Conservation (phyloP, 1,284 basidiomycete species). For the Trametes hirsuta region DNA sequence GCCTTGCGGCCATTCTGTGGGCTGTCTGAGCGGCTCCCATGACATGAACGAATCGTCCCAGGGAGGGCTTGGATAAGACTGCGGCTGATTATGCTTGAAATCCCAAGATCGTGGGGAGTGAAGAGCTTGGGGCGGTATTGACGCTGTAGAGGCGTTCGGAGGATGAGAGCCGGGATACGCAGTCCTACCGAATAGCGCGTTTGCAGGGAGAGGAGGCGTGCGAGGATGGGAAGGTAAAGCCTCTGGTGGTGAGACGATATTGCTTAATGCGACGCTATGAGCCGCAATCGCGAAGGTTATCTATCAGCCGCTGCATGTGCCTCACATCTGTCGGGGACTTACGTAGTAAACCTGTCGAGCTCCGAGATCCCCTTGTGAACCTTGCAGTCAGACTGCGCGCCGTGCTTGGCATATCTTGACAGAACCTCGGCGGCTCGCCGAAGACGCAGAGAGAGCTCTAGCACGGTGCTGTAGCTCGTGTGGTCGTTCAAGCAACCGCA, state of each 20-base stretch:
- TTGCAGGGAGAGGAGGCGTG: slow-evolving; percentile 12
- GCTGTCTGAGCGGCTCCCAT: slow-evolving; percentile 43
- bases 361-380: slow-evolving; percentile 58
- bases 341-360: slow-evolving; percentile 61
- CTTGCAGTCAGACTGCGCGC: slow-evolving; percentile 47
- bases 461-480: slow-evolving; percentile 54
- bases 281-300: slow-evolving; percentile 1
- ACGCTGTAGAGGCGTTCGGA: slow-evolving; percentile 11
- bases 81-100: slow-evolving; percentile 20
- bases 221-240: slow-evolving; percentile 11
- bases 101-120: slow-evolving; percentile 38
- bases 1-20: slow-evolving; percentile 23
- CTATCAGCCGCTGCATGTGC: slow-evolving; percentile 16
- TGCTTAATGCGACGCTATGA: slow-evolving; percentile 42
- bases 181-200: slow-evolving; percentile 14
- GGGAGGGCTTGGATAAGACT: slow-evolving; percentile 32
- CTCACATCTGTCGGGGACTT: slow-evolving; percentile 30
- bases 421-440: slow-evolving; percentile 61
- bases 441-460: slow-evolving; percentile 64
- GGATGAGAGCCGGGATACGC: slow-evolving; percentile 7
- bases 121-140: slow-evolving; percentile 34
- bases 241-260: slow-evolving; percentile 33
- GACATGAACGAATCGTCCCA: slow-evolving; percentile 51
- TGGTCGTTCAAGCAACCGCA: slow-evolving; percentile 63
- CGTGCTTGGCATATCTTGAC: slow-evolving; percentile 52